phyloP scores from a whole-genome alignment of 441 rosid species.

The Erysimum cheiri region DNA sequence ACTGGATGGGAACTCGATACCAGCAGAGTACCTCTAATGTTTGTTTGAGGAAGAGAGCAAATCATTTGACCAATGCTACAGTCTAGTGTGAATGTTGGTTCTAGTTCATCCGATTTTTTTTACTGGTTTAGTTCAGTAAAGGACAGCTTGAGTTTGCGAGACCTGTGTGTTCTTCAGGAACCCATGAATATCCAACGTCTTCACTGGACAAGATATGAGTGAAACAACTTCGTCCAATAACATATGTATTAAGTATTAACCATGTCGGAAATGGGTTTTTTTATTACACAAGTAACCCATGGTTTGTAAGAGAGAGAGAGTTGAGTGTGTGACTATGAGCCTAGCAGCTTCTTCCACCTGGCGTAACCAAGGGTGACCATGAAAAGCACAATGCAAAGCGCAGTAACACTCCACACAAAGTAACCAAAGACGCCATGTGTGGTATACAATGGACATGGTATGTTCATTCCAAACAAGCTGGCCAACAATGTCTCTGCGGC shows the following conservation, averaged over 20 bases:
- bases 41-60: too few species aligned
- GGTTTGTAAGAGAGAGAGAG: neutral
- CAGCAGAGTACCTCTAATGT: too few species aligned
- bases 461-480: constrained; percentile 86
- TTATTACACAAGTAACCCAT: neutral
- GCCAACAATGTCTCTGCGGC: constrained; percentile 76
- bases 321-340: constrained; percentile 48
- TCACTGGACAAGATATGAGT: constrained; percentile 7
- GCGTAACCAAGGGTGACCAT: constrained; percentile 82
- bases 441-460: constrained; percentile 58
- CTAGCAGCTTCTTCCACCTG: constrained; percentile 93
- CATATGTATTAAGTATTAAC: neutral
- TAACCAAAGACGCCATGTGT: constrained; percentile 54
- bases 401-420: constrained; percentile 58
- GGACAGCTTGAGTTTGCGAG: too few species aligned
- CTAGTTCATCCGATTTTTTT: too few species aligned
- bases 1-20: too few species aligned
- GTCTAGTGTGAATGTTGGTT: too few species aligned
- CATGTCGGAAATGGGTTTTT: neutral
- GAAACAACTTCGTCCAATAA: neutral
- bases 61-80: too few species aligned
- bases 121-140: too few species aligned
- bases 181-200: neutral
- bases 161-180: neutral
- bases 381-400: constrained; percentile 67